Conservation (phyloP, 768 basidiomycete species). For the Pholiota molesta region DNA sequence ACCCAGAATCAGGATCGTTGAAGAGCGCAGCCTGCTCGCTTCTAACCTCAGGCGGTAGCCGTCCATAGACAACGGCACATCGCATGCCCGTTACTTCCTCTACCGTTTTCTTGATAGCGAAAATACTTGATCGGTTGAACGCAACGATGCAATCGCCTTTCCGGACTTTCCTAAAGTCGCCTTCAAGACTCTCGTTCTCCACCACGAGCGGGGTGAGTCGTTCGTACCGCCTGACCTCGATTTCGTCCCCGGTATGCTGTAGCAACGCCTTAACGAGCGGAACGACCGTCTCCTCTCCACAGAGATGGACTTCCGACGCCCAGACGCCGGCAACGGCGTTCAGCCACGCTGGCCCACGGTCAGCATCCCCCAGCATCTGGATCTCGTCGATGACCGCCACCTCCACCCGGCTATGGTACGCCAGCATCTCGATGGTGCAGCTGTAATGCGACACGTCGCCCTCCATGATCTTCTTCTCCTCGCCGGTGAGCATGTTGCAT, state of each 20-base stretch:
- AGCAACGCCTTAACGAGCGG: conserved; percentile 73
- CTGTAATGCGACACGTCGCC: conserved; percentile 59
- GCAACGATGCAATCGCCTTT: conserved; percentile 92
- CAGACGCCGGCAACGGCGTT: conserved; percentile 72
- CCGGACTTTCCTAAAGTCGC: conserved; percentile 60
- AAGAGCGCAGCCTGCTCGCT: conserved; percentile 92
- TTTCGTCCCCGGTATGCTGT: conserved; percentile 78
- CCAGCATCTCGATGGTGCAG: conserved; percentile 95
- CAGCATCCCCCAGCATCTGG: conserved; percentile 85
- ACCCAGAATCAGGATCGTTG: conserved; percentile 82
- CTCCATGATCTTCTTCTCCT: conserved; percentile 78
- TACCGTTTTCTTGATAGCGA: conserved; percentile 70
- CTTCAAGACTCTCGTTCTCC: conserved; percentile 62
- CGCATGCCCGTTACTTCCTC: conserved; percentile 73
- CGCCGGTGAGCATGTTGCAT: conserved; percentile 92
- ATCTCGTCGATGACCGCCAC: conserved; percentile 97
- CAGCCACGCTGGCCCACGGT: conserved; percentile 86
- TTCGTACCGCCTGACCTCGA: conserved; percentile 81
- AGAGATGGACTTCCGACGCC: conserved; percentile 88
- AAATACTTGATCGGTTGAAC: conserved; percentile 79
- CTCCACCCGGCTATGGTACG: conserved; percentile 46
- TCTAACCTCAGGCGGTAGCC: conserved; percentile 87
- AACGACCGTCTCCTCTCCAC: conserved; percentile 93
- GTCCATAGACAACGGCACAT: conserved; percentile 93
- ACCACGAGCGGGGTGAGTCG: conserved; percentile 85